Percentiles rank a stretch among this genome's conserved stretches.
These are phyloP conservation scores for Trichoderma aggressivum DNA, from an alignment of 2,329 filamentous ascomycete species.

Conservation along the genomic window DNA sequence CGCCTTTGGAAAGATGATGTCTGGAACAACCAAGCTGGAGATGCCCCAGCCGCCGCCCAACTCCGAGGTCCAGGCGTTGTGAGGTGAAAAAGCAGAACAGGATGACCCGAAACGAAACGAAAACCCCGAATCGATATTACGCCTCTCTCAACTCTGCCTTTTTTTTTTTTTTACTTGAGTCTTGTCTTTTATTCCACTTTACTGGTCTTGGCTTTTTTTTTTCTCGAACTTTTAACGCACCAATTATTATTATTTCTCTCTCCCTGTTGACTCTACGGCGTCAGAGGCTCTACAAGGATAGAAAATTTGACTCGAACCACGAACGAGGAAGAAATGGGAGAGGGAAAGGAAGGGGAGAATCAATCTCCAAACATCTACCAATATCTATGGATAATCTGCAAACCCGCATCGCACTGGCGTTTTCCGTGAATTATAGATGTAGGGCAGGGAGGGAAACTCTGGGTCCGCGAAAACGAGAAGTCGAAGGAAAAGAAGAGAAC, in stretches of 20 bases:
- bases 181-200: conserved; percentile 20
- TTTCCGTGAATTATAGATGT: conserved; percentile 33
- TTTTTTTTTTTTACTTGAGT: background rate
- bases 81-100: conserved; percentile 9
- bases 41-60: conserved; percentile 33
- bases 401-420: conserved; percentile 34
- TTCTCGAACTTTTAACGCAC: conserved; percentile 10
- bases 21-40: conserved; percentile 81
- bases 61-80: conserved; percentile 30
- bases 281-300: background rate
- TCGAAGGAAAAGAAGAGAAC: background rate
- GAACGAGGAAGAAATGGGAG: background rate
- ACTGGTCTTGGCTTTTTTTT: conserved; percentile 16
- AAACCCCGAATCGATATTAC: background rate
- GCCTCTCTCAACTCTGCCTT: conserved; percentile 18
- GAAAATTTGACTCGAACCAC: conserved; percentile 14
- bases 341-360: background rate
- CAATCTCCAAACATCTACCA: background rate
- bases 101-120: conserved; percentile 11
- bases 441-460: conserved; percentile 15
- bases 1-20: conserved; percentile 91
- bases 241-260: background rate
- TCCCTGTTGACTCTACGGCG: background rate
- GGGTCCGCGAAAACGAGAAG: background rate
- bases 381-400: conserved; percentile 23